Percentiles rank a stretch among this genome's conserved stretches.
Conservation (phyloP, 2,329 filamentous ascomycete species). For the Metarhizium album region DNA sequence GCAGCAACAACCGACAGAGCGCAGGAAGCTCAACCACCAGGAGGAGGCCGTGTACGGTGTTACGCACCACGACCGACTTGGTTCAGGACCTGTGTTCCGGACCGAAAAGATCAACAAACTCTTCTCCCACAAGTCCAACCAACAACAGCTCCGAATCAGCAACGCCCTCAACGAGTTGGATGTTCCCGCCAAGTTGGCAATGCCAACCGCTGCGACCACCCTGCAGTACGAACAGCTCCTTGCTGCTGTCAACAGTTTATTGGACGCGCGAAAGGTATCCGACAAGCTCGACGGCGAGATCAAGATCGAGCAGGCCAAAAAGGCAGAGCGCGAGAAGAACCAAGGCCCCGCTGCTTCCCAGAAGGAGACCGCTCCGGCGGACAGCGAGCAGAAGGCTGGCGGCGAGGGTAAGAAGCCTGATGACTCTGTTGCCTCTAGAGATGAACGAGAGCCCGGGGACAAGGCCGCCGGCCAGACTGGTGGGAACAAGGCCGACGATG, state of each 20-base stretch:
- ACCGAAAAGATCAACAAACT: constrained; percentile 73
- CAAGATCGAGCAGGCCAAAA: constrained; percentile 46
- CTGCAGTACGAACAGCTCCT: constrained; percentile 62
- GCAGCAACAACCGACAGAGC: constrained; percentile 31
- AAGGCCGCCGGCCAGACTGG: constrained; percentile 11
- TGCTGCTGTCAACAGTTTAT: constrained; percentile 52
- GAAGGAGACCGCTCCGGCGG: not conserved
- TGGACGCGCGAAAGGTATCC: constrained; percentile 62
- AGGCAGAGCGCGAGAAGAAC: constrained; percentile 38
- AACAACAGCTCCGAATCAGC: constrained; percentile 65
- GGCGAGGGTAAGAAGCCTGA: constrained; percentile 8
- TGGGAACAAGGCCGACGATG: constrained; percentile 8
- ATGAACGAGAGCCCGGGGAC: constrained; percentile 12
- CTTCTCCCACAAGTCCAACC: constrained; percentile 63
- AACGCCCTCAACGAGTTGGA: constrained; percentile 63
- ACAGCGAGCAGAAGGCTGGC: not conserved
- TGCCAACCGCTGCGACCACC: constrained; percentile 64
- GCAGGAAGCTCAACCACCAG: constrained; percentile 61
- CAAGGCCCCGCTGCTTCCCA: constrained; percentile 3
- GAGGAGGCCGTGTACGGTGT: constrained; percentile 78
- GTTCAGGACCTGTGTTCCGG: constrained; percentile 80
- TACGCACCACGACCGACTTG: constrained; percentile 71
- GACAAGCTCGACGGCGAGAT: constrained; percentile 71
- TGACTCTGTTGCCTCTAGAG: constrained; percentile 5
- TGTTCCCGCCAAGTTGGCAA: constrained; percentile 56